Base-by-base conservation (phyloP, 176 grass and related monocot species). In the Hyparrhenia diplandra region DNA sequence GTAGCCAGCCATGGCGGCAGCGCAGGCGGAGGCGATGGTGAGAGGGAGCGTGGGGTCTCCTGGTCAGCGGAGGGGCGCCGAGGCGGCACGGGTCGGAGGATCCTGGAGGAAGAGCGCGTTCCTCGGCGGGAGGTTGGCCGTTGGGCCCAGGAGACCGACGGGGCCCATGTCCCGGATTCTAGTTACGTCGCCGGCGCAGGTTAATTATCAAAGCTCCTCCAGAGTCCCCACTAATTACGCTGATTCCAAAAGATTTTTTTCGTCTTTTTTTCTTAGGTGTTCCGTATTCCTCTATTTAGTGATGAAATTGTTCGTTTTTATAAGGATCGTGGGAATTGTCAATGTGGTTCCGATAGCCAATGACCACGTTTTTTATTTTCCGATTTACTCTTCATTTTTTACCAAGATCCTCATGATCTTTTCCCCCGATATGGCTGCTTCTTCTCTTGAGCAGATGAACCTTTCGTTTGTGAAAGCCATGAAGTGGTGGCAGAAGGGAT, bases 401-500 rank as follows among this genome's bases (percentile, higher is more conserved):
- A n/a, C 8, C 6, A 6, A n/a, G 20, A 36, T 18, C 8, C 18
- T 7, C 28, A 8, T 28, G 52, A 34, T 5, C 5, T 37, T 36
- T 36, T 5, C 10, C n/a, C n/a, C n/a, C n/a, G n/a, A n/a, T n/a
- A n/a, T n/a, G n/a, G n/a, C n/a, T n/a, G n/a, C n/a, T n/a, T n/a
- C 6, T 27, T 70, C 12, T 2, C 6, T 70, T 24, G 12, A 71
- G 24, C 89, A 97, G 94, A 90, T 75, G 87, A 85, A 78, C 37
- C 92, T 91, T 61, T 31, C 78, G 18, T 74, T 94, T 72, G 85
- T 55, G 21, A 97, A 94, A 79, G 69, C 85, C 34, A 57, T 67
- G 62, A 97, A 82, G 72, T 97, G 91, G 94, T 97, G 94, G 94
- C 89, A 97, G 64, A 94, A 91, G 61, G 84, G 82, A 13, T 54